phyloP scores from a whole-genome alignment of 257 asterid species.

The Solanum tacnaense region DNA sequence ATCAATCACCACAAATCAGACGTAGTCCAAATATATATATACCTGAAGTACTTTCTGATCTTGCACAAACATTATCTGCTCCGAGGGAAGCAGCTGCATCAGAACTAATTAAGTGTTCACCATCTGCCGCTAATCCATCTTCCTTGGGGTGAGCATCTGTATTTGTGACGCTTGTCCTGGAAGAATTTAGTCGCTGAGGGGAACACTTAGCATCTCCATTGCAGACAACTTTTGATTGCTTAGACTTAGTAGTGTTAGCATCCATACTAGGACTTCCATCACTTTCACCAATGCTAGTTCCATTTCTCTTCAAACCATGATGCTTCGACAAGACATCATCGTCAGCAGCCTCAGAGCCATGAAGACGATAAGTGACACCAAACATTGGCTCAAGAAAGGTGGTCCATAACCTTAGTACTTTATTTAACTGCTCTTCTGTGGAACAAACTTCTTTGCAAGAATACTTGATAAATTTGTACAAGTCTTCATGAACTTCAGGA shows the following conservation, averaged over 20 bases:
- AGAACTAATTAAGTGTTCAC: conserved; percentile 20
- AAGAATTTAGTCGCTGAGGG: background rate
- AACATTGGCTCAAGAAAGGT: conserved; percentile 16
- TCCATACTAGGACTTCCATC: conserved; percentile 34
- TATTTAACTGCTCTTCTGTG: conserved; percentile 15
- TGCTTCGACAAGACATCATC: conserved; percentile 38
- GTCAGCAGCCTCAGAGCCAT: conserved; percentile 15
- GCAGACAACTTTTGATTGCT: conserved; percentile 5
- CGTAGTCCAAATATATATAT: background rate
- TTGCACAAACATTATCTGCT: conserved; percentile 22
- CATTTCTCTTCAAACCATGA: conserved; percentile 20
- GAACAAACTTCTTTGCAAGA: conserved; percentile 20
- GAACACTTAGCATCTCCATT: conserved; percentile 8
- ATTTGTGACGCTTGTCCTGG: conserved; percentile 1
- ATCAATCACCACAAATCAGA: background rate
- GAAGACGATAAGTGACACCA: conserved; percentile 8
- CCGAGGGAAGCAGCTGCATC: conserved; percentile 24
- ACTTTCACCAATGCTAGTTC: conserved; percentile 37
- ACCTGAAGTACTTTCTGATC: conserved; percentile 25
- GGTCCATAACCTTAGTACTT: conserved; percentile 15
- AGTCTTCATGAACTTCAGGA: conserved; percentile 6
- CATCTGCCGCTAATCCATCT: conserved; percentile 13
- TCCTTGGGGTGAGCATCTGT: conserved; percentile 25
- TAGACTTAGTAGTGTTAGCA: conserved; percentile 2
- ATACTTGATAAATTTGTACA: conserved; percentile 11